Evolutionary conservation across 495 filamentous ascomycete species (phyloP), one percentile per base, ranked within the genome.

Genomic region (Saxophila tyrrhenica): DNA sequence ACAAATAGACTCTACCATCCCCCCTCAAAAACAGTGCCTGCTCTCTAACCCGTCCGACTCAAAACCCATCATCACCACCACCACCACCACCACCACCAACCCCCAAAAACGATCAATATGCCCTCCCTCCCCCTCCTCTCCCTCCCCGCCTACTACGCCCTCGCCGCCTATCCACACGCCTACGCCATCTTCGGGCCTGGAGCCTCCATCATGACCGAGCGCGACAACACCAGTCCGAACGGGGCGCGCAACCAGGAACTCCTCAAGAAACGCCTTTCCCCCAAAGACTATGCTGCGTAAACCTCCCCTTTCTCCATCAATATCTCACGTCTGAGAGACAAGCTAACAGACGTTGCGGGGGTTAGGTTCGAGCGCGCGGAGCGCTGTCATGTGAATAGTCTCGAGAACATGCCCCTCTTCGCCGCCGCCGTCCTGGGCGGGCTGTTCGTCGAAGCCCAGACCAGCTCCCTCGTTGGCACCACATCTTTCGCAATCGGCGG

Each of bases 391-490:
- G 48, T 48, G 9, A 75, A 76, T 56, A 64, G 64, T 9, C 64
- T 73, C 51, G 72, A 76, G 58, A 73, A 71, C 25, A 49, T 73
- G 21, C 65, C 67, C 20, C 56, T 74, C 17, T 71, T 75, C 43
- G 62, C 63, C 2, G 55, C 66, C 2, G 65, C 70, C 16, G 66
- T 75, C 19, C 50, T 59, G 20, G 56, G 51, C 2, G 56, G 56
- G 5, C 13, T 54, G 16, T 32, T 59, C 22, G 56, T 51, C 1
- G 56, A 59, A n/a, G 15, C 41, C 16, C 13, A 47, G 52, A 29
- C 25, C n/a, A 51, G 56, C 0, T 21, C 8, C 16, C n/a, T 17
- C 1, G 25, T 50, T 3, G 57, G 57, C 1, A 1, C 56, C 52
- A 55, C 21, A 2, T 23, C 39, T 0, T 60, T 60, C 23, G 59